These are phyloP conservation scores for Staphylotrichum longicolle DNA, from an alignment of 495 filamentous ascomycete genomes.

Conservation along the genomic window DNA sequence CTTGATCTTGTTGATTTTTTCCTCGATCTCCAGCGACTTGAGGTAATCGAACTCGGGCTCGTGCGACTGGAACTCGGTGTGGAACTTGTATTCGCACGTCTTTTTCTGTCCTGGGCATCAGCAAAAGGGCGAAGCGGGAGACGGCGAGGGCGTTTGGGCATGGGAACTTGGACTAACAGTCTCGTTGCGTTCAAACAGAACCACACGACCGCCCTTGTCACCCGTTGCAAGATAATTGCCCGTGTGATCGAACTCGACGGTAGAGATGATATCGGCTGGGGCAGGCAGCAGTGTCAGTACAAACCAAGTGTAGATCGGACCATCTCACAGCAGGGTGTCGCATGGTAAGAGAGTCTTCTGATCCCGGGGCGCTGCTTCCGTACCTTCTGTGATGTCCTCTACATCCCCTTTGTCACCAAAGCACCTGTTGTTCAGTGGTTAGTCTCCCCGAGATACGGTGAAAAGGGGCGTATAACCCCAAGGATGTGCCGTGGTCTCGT, in stretches of 20 bases:
- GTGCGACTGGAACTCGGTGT: constrained; percentile 99
- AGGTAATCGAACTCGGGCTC: constrained; percentile 99
- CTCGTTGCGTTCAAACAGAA: constrained; percentile 96
- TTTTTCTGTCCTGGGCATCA: constrained; percentile 70
- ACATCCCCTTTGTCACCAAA: constrained; percentile 99
- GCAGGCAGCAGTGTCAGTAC: constrained; percentile 33
- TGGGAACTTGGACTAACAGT: constrained; percentile 60
- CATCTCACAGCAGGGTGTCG: background rate
- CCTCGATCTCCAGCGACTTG: constrained; percentile 98
- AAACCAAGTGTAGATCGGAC: background rate
- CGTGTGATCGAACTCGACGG: constrained; percentile 98
- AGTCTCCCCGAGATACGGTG: constrained; percentile 19
- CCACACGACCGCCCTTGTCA: constrained; percentile 95
- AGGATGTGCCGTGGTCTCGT: background rate
- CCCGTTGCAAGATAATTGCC: constrained; percentile 97
- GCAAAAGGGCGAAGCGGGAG: background rate
- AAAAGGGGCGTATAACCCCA: too few relatives aligned
- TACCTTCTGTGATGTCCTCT: constrained; percentile 99
- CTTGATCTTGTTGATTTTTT: constrained; percentile 99
- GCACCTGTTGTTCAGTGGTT: constrained; percentile 59
- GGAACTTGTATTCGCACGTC: constrained; percentile 99
- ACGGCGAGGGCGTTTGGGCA: background rate
- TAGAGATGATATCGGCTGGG: constrained; percentile 97
- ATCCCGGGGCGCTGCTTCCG: constrained; percentile 15
- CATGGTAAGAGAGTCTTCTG: background rate